phyloP scores from a whole-genome alignment of 2,329 filamentous ascomycete genomes.

The Amphichorda felina region DNA sequence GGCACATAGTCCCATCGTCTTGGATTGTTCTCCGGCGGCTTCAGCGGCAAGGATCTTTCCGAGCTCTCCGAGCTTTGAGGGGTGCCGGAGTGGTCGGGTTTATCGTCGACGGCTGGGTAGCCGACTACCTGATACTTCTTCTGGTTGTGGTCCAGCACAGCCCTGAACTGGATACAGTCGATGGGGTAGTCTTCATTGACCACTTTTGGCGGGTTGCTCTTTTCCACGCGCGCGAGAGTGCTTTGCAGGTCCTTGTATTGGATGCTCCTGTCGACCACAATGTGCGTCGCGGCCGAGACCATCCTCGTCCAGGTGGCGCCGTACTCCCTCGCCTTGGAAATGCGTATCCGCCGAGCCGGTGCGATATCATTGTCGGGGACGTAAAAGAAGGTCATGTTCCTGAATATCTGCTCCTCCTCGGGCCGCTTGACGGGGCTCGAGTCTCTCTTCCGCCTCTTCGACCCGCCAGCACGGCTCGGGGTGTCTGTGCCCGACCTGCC shows the following conservation, averaged over 20 bases:
- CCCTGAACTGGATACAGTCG: conserved; percentile 51
- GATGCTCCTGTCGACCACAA: conserved; percentile 64
- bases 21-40: conserved; percentile 26
- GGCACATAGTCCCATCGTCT: conserved; percentile 25
- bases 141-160: conserved; percentile 46
- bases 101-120: conserved; percentile 15
- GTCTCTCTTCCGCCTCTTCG: conserved; percentile 35
- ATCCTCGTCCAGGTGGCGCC: conserved; percentile 61
- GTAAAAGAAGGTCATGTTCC: conserved; percentile 56
- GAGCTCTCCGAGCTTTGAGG: conserved; percentile 10
- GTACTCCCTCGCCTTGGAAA: conserved; percentile 61
- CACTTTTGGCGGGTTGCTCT: conserved; percentile 23
- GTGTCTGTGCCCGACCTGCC: conserved; percentile 8
- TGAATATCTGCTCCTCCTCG: conserved; percentile 42
- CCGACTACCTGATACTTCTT: conserved; percentile 47
- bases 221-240: conserved; percentile 16
- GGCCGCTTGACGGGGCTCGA: conserved; percentile 30
- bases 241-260: conserved; percentile 50
- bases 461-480: conserved; percentile 11
- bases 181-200: conserved; percentile 59
- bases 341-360: conserved; percentile 54
- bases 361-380: conserved; percentile 70
- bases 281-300: conserved; percentile 55
- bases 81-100: too few relatives aligned
- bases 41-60: conserved; percentile 33